Evolutionary conservation across 805 yeast genomes (phyloP).

Genomic region (Sungouiella thailandica): DNA sequence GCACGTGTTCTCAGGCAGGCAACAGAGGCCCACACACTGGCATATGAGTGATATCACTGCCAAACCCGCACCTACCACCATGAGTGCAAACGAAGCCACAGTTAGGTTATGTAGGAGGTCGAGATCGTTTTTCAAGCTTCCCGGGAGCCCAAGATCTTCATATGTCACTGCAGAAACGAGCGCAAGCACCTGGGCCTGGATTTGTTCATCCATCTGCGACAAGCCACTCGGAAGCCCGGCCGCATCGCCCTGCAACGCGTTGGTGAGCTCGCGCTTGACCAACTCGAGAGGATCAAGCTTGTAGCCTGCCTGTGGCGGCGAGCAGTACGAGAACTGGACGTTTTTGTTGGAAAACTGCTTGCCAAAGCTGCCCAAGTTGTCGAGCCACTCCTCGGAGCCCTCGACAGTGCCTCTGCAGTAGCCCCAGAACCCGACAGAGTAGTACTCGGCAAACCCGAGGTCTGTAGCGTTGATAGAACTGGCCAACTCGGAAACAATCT

Average conservation of each 20-base stretch:
- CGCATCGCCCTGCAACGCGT: slow-evolving; percentile 19
- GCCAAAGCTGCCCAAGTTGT: slow-evolving; percentile 11
- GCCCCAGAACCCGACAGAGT: slow-evolving; percentile 39
- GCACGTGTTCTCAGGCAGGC: slow-evolving; percentile 39
- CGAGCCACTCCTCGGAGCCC: slow-evolving; percentile 3
- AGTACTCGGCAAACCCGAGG: slow-evolving; percentile 38
- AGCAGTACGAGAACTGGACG: slow-evolving; percentile 45
- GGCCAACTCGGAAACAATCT: slow-evolving; percentile 8
- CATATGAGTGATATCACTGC: slow-evolving; percentile 45
- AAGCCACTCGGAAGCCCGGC: slow-evolving; percentile 17
- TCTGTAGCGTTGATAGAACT: slow-evolving; percentile 21
- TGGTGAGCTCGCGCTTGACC: slow-evolving; percentile 28
- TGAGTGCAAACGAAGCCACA: slow-evolving; percentile 49
- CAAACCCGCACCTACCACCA: slow-evolving; percentile 27
- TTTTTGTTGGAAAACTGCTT: slow-evolving; percentile 23
- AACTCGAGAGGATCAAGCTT: slow-evolving; percentile 48
- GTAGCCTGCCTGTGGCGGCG: slow-evolving; percentile 50
- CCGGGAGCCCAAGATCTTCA: slow-evolving; percentile 47
- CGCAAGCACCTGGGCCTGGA: slow-evolving; percentile 6
- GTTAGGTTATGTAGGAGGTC: slow-evolving; percentile 43
- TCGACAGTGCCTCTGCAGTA: slow-evolving; percentile 32
- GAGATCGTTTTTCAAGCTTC: slow-evolving; percentile 43
- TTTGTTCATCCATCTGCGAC: neutral
- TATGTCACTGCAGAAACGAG: slow-evolving; percentile 16
- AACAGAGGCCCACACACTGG: slow-evolving; percentile 40